Percentiles rank a stretch among this genome's conserved stretches.
phyloP scores from a whole-genome alignment of 441 rosid species.

The Populus hybrid region DNA sequence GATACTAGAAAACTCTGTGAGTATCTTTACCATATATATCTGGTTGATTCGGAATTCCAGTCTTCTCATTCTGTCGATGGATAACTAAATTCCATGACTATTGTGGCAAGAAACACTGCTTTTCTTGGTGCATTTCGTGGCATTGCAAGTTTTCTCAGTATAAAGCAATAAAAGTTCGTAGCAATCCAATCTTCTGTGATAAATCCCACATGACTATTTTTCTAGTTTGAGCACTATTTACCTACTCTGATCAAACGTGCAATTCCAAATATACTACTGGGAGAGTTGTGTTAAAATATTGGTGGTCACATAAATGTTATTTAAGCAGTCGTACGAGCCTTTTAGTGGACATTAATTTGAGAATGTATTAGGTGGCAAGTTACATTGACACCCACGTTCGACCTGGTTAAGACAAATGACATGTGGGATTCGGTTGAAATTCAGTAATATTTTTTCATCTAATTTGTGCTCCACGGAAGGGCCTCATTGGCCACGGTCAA shows the following conservation, averaged over 20 bases:
- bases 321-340: background rate
- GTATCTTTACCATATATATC: too few species aligned
- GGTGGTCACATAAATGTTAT: background rate
- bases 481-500: background rate
- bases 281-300: background rate
- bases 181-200: background rate
- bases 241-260: background rate
- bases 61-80: too few species aligned
- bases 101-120: background rate
- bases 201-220: background rate
- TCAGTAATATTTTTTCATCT: background rate
- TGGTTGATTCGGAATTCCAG: too few species aligned
- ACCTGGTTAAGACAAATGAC: constrained; percentile 28
- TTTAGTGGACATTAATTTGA: background rate
- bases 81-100: background rate
- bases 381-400: constrained; percentile 26
- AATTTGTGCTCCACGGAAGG: constrained; percentile 23
- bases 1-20: too few species aligned
- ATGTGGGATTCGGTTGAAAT: constrained; percentile 10
- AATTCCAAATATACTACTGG: background rate
- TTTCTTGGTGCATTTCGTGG: background rate
- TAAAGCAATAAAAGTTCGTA: background rate
- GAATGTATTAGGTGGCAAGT: constrained; percentile 27
- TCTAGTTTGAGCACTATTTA: background rate
- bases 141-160: background rate